Base-by-base conservation (phyloP, 2,329 filamentous ascomycete species). In the Phaeosphaeriaceae sp. region DNA sequence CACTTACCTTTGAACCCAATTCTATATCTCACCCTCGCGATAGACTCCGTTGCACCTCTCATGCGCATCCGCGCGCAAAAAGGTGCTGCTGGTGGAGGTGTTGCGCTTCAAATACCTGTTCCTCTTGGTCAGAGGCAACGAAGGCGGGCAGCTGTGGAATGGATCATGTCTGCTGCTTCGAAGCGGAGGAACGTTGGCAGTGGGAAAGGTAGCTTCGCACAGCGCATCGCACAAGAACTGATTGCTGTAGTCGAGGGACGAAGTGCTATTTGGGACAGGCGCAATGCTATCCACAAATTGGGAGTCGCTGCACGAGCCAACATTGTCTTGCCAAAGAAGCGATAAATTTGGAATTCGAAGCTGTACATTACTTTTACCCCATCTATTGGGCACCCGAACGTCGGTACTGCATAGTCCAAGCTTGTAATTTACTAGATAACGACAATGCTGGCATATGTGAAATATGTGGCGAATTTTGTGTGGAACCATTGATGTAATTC, bases 41-140 rank as follows among this genome's bases (percentile, higher is more conserved):
- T 99, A 71, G 95, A 99, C 83, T 96, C 92, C 10, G 90, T 99
- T 22, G 92, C 93, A 1, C 95, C 95, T 10, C 85, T 99, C 17
- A 83, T 99, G 72, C 89, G 90, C 66, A 89, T 99, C 72, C 87
- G 88, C 54, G 85, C 86, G 60, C 86, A 92, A 69, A 88, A 88
- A 71, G 93, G 92, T 66, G 86, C 91, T 36, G 91, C 90, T 1
- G 94, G 94, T 79, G 95, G 95, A 82, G 95, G 95, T 78, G 85
- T 87, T 36, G 86, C 92, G 13, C 85, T 97, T 57, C 92, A 94
- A 55, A 85, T 97, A 36, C 95, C 95, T 0, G 83, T 89, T 21
- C 94, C 95, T 1, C 83, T 98, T 20, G 82, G 84, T 1, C 80
- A 89, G 62, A 86, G 92, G 60, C 91, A 96, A 77, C 86, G 94